Base-by-base conservation (phyloP, 371 early-diverging fungal genomes). In the Syncephalis plumigaleata region DNA sequence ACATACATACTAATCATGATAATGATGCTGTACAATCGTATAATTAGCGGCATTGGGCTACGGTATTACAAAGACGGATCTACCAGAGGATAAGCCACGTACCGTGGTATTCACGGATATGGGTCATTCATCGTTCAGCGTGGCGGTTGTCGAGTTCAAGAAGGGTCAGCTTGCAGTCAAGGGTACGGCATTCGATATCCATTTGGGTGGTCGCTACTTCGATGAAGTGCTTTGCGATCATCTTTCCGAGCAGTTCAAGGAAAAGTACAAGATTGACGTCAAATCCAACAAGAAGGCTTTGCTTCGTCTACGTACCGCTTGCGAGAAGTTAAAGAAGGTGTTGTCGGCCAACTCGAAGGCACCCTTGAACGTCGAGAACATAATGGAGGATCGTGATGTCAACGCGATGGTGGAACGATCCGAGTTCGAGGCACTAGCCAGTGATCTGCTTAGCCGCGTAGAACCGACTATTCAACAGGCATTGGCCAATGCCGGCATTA, bases 321-420 rank as follows among this genome's bases (percentile, higher is more conserved):
- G 81, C 58, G 97, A 97, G 65, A 86, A 85, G 67, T 81, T 87
- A 57, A 97, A 97, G 81, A 95, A 94, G 77, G 73, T 93, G 36
- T 72, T 97, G 26, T 84, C 85, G 39, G 94, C 93, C 57, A 95
- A 93, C 72, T 60, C 83, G 36, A 75, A 85, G 56, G 84, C 97
- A 23, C 77, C 84, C 37, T 68, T 97, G 56, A 87, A 84, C 63
- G 84, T 97, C 48, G 97, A 95, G 67, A 85, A 82, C 55, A 75
- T 95, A 53, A 79, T 89, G 84, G 86, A 92, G 54, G 96, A 92
- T 55, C 77, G 80, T 51, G 93, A 93, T 66, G 90, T 91, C 16
- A 67, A 69, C 45, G 77, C 87, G 44, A 68, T 84, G 56, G 81
- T 91, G 61, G 68, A 65, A 64, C 80, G 88, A 56, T 53, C 68